Base-by-base conservation (phyloP, 1,139 yeast genomes). In the Tardiomyces blankii region DNA sequence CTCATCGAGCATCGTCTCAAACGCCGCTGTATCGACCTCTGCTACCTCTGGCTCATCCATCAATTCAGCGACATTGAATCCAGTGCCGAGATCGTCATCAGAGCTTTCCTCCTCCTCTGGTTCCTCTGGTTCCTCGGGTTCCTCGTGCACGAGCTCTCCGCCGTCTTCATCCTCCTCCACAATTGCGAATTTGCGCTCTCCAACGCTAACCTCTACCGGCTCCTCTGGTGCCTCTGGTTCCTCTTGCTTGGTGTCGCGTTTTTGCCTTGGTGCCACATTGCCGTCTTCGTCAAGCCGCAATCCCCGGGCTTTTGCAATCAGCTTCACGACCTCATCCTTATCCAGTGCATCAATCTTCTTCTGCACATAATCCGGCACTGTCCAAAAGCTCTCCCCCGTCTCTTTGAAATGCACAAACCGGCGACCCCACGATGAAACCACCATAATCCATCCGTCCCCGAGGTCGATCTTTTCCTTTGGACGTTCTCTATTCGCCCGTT, bases 301-400 rank as follows among this genome's bases (percentile, higher is more conserved):
- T 0, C 80, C 80, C 32, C 80, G 60, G 3, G 76, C 70, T 32
- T 65, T 59, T 0, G 77, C 80, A 13, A 74, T 58, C 46, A 73
- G 51, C 23, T 67, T 66, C 43, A 65, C 63, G 51, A 78, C 80
- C 50, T 82, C 83, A 54, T 82, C 88, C 53, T 77, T 77, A 1
- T 76, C 67, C 46, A 88, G 58, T 57, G 82, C 89, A n/a, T 78
- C 78, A 42, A 84, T 63, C 35, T 13, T 12, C 16, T 30, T 30
- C 9, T 30, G 35, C 35, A 30, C 35, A 30, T 30, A 30, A 11
- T 30, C 35, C 35, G 35, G 35, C n/a, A 30, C 11, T 14, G 35
- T 30, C 35, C 35, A 30, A 11, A 30, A 30, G 16, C 35, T 30
- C 35, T 30, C 35, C 9, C 35, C 35, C 11, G 35, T 30, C 16